Evolutionary conservation across 202 grass and related monocot species (phyloP), one percentile per base, ranked within the genome.

Genomic region (Schoenoplectus tabernaemontani): DNA sequence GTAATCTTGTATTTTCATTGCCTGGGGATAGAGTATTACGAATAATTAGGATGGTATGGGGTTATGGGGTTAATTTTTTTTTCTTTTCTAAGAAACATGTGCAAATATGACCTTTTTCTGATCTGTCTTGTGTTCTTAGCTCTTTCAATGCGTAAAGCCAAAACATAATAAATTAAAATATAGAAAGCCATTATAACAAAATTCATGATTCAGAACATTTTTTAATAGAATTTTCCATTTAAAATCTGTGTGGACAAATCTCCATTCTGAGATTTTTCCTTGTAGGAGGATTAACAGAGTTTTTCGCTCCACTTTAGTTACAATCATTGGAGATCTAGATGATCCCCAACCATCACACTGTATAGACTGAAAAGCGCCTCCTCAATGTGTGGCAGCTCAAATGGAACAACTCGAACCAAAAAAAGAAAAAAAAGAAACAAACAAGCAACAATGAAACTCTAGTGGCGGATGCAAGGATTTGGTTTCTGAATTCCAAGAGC

Each of bases 401-500:
- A 74, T 3, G 57, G 39, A 26, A 22, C 77, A 80, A 62, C 59
- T 8, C n/a, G 38, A 43, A n/a, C 0, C 1, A 51, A 53, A 51
- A 19, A 32, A 0, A 19, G 28, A 32, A 19, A 74, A 2, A 2
- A 5, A 15, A 9, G 12, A 68, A 23, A 12, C 16, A 67, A 65
- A 34, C n/a, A 42, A 20, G 16, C 2, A 53, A 32, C 24, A 46
- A 13, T 23, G 23, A 61, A 78, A 78, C 23, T 63, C 58, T 44
- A 80, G 9, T 80, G 77, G 13, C 4, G 58, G 2, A 80, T 1
- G 34, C 77, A 80, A 43, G 77, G 77, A 64, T 80, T 63, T 10
- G 77, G 77, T 64, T 80, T 59, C 60, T 80, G 77, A 26, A 47
- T 47, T 34, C 59, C 77, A 19, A 63, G 57, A 32, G 77, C 77